These are phyloP conservation scores for Candida tetrigidarum DNA, from an alignment of 1,139 yeast species.

Conservation along the genomic window DNA sequence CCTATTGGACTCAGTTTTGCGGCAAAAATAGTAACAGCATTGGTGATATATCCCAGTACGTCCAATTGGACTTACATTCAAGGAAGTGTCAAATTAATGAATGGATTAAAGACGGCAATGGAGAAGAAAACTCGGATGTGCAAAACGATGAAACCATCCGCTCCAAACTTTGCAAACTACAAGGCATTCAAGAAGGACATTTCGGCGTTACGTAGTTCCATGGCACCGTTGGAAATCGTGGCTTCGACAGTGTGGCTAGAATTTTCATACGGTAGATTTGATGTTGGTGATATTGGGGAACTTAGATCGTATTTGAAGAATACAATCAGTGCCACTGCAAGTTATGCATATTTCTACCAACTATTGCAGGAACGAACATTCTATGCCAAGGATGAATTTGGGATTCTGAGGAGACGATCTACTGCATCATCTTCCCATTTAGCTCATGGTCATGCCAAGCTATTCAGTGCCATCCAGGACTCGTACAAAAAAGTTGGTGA, in stretches of 20 bases:
- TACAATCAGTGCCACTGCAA: slow-evolving; percentile 27
- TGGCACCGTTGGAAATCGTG: slow-evolving; percentile 27
- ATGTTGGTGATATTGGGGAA: slow-evolving; percentile 33
- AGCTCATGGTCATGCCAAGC: slow-evolving; percentile 24
- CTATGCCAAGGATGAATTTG: slow-evolving; percentile 20
- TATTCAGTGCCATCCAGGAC: slow-evolving; percentile 32
- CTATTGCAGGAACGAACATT: slow-evolving; percentile 32
- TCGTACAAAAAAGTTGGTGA: slow-evolving; percentile 37
- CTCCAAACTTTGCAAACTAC: slow-evolving; percentile 27
- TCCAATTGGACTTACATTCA: slow-evolving; percentile 28
- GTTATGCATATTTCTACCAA: slow-evolving; percentile 37
- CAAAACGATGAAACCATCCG: slow-evolving; percentile 34
- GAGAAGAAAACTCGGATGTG: slow-evolving; percentile 29
- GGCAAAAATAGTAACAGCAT: slow-evolving; percentile 22
- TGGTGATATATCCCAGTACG: slow-evolving; percentile 36
- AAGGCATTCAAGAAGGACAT: slow-evolving; percentile 25
- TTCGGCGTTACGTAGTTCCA: slow-evolving; percentile 22
- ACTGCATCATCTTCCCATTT: slow-evolving; percentile 18
- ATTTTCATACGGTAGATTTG: slow-evolving; percentile 33
- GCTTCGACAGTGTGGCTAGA: slow-evolving; percentile 28
- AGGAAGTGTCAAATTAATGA: slow-evolving; percentile 22
- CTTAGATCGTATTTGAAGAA: slow-evolving; percentile 29
- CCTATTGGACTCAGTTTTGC: slow-evolving; percentile 32
- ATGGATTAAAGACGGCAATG: slow-evolving; percentile 20
- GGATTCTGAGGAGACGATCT: slow-evolving; percentile 20